These are phyloP conservation scores for Nakaseomyces nivariensis DNA, from an alignment of 1,139 yeast genomes.

Conservation along the genomic window DNA sequence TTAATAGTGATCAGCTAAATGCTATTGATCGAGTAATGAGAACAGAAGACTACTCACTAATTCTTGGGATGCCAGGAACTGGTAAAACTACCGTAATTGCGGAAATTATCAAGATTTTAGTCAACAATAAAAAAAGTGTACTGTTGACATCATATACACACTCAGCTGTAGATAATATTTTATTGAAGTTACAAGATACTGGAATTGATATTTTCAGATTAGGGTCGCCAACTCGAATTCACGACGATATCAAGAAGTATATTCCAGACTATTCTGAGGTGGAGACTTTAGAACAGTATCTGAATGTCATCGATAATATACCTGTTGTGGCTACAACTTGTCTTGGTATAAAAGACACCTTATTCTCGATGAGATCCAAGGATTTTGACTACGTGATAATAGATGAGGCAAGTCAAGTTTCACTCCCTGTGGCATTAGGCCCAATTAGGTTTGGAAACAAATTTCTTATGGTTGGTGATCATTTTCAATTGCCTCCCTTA, in stretches of 20 bases:
- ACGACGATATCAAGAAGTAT: conserved; percentile 47
- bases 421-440: conserved; percentile 84
- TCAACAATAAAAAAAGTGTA: conserved; percentile 47
- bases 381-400: conserved; percentile 85
- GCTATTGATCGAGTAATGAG: conserved; percentile 60
- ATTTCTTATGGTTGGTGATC: conserved; percentile 91
- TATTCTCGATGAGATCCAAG: conserved; percentile 35
- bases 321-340: conserved; percentile 85
- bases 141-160: conserved; percentile 83
- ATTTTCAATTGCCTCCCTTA: conserved; percentile 81
- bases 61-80: conserved; percentile 98
- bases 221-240: conserved; percentile 52
- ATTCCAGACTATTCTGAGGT: conserved; percentile 39
- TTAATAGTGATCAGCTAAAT: conserved; percentile 57
- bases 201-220: conserved; percentile 46
- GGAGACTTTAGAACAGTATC: conserved; percentile 38
- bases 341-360: conserved; percentile 63
- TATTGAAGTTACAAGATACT: conserved; percentile 52
- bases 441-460: conserved; percentile 70
- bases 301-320: conserved; percentile 42
- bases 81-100: conserved; percentile 94
- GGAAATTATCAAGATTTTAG: conserved; percentile 53
- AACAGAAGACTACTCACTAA: conserved; percentile 66
- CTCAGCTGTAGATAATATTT: conserved; percentile 89
- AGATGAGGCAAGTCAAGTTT: conserved; percentile 94